These are phyloP conservation scores for Scytalidium lignicola DNA, from an alignment of 2,329 filamentous ascomycete genomes.

Conservation along the genomic window DNA sequence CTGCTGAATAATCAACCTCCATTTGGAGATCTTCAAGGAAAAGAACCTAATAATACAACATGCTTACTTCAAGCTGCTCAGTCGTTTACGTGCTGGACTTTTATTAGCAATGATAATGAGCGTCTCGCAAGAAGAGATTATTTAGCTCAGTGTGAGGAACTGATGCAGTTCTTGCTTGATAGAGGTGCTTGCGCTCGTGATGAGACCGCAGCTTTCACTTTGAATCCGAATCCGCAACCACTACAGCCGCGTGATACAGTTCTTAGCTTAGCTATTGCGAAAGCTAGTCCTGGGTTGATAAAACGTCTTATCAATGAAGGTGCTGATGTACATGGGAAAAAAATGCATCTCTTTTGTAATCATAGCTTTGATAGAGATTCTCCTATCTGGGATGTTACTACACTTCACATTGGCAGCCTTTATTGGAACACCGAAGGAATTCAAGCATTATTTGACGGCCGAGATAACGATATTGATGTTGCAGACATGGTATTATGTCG, in stretches of 20 bases:
- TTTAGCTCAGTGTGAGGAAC: constrained; percentile 4
- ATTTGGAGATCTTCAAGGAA: too few species aligned
- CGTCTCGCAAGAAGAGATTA: neutral
- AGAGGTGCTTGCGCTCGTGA: constrained; percentile 5
- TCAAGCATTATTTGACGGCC: constrained; percentile 1
- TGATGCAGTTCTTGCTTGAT: constrained; percentile 5
- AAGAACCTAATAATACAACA: too few species aligned
- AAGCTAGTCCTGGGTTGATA: constrained; percentile 9
- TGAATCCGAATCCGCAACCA: too few species aligned
- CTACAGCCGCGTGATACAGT: neutral
- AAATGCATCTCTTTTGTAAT: too few species aligned
- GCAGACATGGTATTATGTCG: constrained; percentile 5
- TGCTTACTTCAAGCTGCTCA: too few species aligned
- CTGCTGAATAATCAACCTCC: constrained; percentile 12
- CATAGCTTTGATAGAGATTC: neutral
- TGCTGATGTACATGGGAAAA: constrained; percentile 4
- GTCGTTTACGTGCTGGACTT: too few species aligned
- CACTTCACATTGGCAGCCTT: neutral
- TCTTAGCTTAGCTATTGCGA: constrained; percentile 9
- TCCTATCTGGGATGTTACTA: neutral
- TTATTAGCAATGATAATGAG: too few species aligned
- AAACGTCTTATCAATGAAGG: constrained; percentile 19
- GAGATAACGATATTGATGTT: neutral
- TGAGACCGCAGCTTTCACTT: neutral
- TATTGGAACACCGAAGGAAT: constrained; percentile 1